Evolutionary conservation across 2,329 filamentous ascomycete species (phyloP).

Genomic region (Graphilbum ipis-grandicollis): DNA sequence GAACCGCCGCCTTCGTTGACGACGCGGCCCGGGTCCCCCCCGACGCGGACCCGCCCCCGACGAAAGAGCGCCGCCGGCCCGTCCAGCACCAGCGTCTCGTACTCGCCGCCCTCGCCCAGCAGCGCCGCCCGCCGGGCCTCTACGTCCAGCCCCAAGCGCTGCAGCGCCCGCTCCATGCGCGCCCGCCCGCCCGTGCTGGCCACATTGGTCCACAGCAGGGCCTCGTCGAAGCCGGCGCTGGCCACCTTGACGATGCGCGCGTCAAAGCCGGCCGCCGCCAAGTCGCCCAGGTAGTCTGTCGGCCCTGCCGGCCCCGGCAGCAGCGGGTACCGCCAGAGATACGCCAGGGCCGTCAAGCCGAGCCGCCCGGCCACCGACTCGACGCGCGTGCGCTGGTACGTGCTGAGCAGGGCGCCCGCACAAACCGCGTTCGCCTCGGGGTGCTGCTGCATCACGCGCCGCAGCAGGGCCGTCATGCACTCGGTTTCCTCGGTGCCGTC

Average conservation of each 20-base stretch:
- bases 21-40: slow-evolving; percentile 30
- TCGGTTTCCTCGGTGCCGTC: slow-evolving; percentile 61
- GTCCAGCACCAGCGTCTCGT: slow-evolving; percentile 78
- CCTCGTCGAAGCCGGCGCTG: slow-evolving; percentile 70
- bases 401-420: slow-evolving; percentile 83
- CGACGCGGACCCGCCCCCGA: slow-evolving; percentile 39
- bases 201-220: slow-evolving; percentile 67
- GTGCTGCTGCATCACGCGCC: slow-evolving; percentile 45
- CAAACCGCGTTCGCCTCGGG: slow-evolving; percentile 75
- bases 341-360: slow-evolving; percentile 68
- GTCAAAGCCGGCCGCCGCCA: slow-evolving; percentile 61
- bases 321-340: slow-evolving; percentile 78
- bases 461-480: slow-evolving; percentile 62
- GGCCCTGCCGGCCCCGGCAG: slow-evolving; percentile 33
- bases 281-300: slow-evolving; percentile 44
- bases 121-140: slow-evolving; percentile 20
- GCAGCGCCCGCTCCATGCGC: slow-evolving; percentile 34
- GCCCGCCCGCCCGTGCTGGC: slow-evolving; percentile 33
- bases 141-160: slow-evolving; percentile 45
- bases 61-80: slow-evolving; percentile 60
- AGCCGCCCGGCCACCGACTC: slow-evolving; percentile 78
- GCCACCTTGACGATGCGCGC: slow-evolving; percentile 92
- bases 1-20: slow-evolving; percentile 59
- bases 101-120: slow-evolving; percentile 87
- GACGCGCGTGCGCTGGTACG: slow-evolving; percentile 90